Base-by-base conservation (phyloP, 2,329 filamentous ascomycete genomes). In the Monilinia laxa region DNA sequence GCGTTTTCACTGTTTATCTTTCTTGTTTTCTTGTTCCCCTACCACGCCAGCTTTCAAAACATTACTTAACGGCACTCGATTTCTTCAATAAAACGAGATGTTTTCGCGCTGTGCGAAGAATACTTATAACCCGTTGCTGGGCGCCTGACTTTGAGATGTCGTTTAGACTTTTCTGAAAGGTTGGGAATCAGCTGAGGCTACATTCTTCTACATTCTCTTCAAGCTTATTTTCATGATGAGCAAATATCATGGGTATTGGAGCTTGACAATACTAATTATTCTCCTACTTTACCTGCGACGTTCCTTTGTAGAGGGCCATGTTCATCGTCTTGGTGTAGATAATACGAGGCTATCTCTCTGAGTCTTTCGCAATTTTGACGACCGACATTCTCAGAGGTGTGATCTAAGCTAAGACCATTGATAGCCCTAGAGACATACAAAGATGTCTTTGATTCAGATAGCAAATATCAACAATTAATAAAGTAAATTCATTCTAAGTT, bases 101-200 rank as follows among this genome's bases (percentile, higher is more conserved):
- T 87, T 87, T 86, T 88, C 85, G 85, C 83, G 84, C 87, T 87
- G 85, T 77, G 86, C 87, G 86, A 79, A 90, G 85, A 90, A 71
- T 80, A 81, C 80, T 73, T 74, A 77, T 63, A 64, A 84, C 86
- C 86, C 85, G 84, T 88, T 82, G 86, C 87, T 90, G 87, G 87
- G 87, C 87, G 85, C 87, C 87, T 83, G 84, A 80, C 80, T 83
- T 87, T 84, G 85, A 87, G 83, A 80, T 81, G 82, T 85, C 84
- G 80, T 87, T 85, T 78, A 79, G 84, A 84, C 81, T 79, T 81
- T 83, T 79, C 79, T 83, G 86, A 89, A 80, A 83, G 82, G 79
- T 81, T 84, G 83, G 87, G 87, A 90, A 90, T 90, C 87, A 90
- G 87, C 85, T 83, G 86, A 82, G 87, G 87, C 87, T 82, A 90